These are phyloP conservation scores for Marchantia polymorpha DNA, from an alignment of 225 moss, liverwort and hornwort genomes.

Conservation along the genomic window DNA sequence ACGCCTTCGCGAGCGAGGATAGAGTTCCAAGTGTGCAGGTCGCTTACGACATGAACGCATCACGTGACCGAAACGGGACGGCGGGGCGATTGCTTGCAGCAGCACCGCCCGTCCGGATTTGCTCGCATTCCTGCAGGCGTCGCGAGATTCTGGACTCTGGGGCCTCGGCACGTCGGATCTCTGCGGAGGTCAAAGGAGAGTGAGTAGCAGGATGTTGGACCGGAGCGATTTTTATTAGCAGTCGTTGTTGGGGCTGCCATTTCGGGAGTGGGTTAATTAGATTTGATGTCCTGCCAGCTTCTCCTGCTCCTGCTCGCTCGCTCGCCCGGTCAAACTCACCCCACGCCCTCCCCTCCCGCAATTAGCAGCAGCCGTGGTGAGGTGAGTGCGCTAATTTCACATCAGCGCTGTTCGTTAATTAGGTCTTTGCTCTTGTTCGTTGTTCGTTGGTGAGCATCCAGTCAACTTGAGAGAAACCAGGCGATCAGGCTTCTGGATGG, in stretches of 20 bases:
- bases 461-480: no score
- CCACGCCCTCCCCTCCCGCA: no score
- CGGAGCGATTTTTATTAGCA: background rate
- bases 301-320: background rate
- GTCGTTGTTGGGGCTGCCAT: background rate
- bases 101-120: background rate
- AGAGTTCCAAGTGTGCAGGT: background rate
- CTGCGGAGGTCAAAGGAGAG: background rate
- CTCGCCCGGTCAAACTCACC: no score
- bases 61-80: background rate
- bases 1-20: background rate
- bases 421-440: no score
- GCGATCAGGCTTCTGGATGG: no score
- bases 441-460: no score
- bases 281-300: background rate
- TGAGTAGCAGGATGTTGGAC: background rate
- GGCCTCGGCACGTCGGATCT: background rate
- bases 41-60: background rate
- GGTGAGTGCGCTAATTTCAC: no score
- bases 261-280: background rate
- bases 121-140: background rate
- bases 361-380: no score
- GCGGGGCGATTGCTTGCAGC: background rate
- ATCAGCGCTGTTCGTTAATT: no score
- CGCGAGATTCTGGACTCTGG: background rate